phyloP scores from a whole-genome alignment of 2,329 filamentous ascomycete species.

The Colletotrichum tanaceti region DNA sequence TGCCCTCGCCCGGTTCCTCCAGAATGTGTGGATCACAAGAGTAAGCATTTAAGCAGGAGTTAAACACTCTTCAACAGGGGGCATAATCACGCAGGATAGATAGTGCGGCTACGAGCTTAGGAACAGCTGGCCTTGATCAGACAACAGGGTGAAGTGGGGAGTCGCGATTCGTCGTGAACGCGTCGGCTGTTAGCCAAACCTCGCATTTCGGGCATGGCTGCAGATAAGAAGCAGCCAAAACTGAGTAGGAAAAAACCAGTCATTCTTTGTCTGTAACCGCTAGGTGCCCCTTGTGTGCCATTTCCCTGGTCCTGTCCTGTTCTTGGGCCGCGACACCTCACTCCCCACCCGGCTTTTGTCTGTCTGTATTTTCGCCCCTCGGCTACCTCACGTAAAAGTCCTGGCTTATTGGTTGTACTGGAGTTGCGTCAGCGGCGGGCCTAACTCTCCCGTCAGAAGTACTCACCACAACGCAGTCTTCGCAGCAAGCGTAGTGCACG shows the following conservation, averaged over 20 bases:
- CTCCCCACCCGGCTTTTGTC: no score
- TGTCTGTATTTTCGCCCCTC: no score
- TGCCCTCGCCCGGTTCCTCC: conserved; percentile 45
- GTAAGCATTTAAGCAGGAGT: neutral
- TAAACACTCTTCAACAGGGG: conserved; percentile 8
- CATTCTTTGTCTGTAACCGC: no score
- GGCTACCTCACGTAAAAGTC: neutral
- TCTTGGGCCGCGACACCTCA: no score
- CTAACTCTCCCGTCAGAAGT: neutral
- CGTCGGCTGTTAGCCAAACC: conserved; percentile 8
- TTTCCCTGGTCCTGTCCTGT: no score
- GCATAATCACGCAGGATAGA: conserved; percentile 10
- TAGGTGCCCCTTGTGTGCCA: no score
- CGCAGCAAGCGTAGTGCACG: neutral
- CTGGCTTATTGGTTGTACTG: neutral
- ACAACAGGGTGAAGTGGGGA: conserved; percentile 24
- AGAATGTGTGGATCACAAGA: conserved; percentile 44
- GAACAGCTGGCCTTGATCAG: conserved; percentile 23
- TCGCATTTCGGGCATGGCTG: neutral
- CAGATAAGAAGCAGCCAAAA: neutral
- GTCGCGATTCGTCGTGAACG: conserved; percentile 5
- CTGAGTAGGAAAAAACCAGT: no score
- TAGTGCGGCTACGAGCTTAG: conserved; percentile 9
- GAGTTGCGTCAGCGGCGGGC: neutral
- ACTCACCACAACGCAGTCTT: conserved; percentile 5